Conservation (phyloP, 192 early-diverging fungal genomes). For the Podila clonocystis region DNA sequence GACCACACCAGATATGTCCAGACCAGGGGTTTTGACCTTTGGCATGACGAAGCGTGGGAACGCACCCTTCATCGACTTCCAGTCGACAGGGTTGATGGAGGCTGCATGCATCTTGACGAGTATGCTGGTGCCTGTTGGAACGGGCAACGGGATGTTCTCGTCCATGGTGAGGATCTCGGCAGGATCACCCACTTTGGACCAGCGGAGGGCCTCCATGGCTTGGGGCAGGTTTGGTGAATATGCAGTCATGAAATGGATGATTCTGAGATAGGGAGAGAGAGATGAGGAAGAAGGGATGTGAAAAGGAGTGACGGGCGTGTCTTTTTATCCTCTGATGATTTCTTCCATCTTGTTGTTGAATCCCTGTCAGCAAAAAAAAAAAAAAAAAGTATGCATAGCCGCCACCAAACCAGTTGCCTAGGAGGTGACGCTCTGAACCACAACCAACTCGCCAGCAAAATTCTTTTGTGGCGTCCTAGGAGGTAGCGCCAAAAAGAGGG, state of each 20-base stretch:
- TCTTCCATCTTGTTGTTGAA: too few species aligned
- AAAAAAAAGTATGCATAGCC: too few species aligned
- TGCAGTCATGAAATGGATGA: slow-evolving; percentile 9
- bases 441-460: too few species aligned
- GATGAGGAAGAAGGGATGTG: too few species aligned
- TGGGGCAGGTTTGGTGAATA: slow-evolving; percentile 15
- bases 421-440: too few species aligned
- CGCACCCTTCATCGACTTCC: slow-evolving; percentile 39
- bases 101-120: slow-evolving; percentile 48
- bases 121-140: slow-evolving; percentile 14
- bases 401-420: too few species aligned
- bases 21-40: slow-evolving; percentile 21
- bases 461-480: too few species aligned
- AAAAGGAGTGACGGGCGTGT: too few species aligned
- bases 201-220: slow-evolving; percentile 27
- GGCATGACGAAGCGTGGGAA: slow-evolving; percentile 11
- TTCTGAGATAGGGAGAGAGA: too few species aligned
- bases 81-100: slow-evolving; percentile 51
- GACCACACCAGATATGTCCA: slow-evolving; percentile 37
- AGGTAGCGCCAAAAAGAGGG: too few species aligned
- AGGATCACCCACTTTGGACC: background rate
- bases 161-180: slow-evolving; percentile 21
- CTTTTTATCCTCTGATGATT: too few species aligned
- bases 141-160: slow-evolving; percentile 11
- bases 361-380: too few species aligned